Conservation (phyloP, 129 eudicot genomes). For the Escallonia herrerae region DNA sequence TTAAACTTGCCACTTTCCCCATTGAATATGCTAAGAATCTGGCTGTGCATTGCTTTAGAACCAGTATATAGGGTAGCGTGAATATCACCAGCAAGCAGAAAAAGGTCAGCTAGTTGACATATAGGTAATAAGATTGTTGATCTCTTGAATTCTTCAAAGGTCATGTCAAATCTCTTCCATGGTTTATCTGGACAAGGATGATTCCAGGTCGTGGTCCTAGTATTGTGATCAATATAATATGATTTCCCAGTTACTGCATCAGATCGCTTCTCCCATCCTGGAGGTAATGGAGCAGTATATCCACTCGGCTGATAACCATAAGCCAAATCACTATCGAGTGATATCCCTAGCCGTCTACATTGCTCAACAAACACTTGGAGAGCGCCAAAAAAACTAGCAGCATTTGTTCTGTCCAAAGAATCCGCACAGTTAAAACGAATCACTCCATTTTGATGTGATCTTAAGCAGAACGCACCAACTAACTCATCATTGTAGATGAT, state of each 20-base stretch:
- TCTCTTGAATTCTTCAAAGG: constrained; percentile 92
- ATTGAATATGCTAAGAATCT: constrained; percentile 83
- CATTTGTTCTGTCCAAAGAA: constrained; percentile 95
- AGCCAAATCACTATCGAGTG: constrained; percentile 86
- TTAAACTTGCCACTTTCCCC: constrained; percentile 93
- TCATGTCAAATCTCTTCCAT: constrained; percentile 98
- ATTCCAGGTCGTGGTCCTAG: constrained; percentile 95
- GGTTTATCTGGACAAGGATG: constrained; percentile 99
- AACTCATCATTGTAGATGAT: constrained; percentile 59
- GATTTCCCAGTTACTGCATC: constrained; percentile 92
- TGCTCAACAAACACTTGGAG: constrained; percentile 96
- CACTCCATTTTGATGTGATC: constrained; percentile 91
- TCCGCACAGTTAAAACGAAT: constrained; percentile 96
- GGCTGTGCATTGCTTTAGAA: constrained; percentile 99
- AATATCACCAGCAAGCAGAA: constrained; percentile 86
- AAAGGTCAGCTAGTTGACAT: constrained; percentile 68
- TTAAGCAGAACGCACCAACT: constrained; percentile 80
- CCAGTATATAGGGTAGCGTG: constrained; percentile 97
- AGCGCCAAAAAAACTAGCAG: constrained; percentile 96
- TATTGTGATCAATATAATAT: constrained; percentile 92
- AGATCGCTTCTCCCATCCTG: constrained; percentile 95
- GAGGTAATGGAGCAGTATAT: constrained; percentile 85
- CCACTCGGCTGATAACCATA: constrained; percentile 68
- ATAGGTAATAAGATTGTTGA: constrained; percentile 85
- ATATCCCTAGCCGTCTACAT: constrained; percentile 87